Evolutionary conservation across 1,139 yeast genomes (phyloP).

Genomic region (Zygosaccharomyces pseudobailii): DNA sequence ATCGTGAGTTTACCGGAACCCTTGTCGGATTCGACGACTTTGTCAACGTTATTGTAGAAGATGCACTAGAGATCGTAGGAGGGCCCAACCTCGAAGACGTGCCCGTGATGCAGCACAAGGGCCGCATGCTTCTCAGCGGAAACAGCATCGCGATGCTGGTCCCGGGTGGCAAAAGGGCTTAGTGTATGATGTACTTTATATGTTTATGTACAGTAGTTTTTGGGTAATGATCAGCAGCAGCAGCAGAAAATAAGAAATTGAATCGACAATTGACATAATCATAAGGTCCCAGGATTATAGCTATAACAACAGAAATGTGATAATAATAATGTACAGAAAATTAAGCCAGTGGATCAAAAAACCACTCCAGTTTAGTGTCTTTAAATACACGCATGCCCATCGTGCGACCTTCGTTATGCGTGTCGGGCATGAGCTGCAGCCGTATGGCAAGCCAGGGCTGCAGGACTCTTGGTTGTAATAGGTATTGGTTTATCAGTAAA

Average conservation of each 20-base stretch:
- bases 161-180: slow-evolving; percentile 41
- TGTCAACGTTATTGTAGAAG: slow-evolving; percentile 84
- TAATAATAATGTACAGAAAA: not conserved
- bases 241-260: not conserved
- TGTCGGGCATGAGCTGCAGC: slow-evolving; percentile 33
- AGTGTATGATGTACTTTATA: not conserved
- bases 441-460: slow-evolving; percentile 30
- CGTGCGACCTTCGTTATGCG: slow-evolving; percentile 39
- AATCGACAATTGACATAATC: too few relatives aligned
- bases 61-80: slow-evolving; percentile 55
- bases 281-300: not conserved
- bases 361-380: slow-evolving; percentile 42
- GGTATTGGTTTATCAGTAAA: slow-evolving; percentile 36
- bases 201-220: not conserved
- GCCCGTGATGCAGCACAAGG: slow-evolving; percentile 36
- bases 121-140: slow-evolving; percentile 80
- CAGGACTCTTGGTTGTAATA: slow-evolving; percentile 30
- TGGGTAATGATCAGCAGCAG: not conserved
- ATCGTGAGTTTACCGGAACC: slow-evolving; percentile 78
- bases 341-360: slow-evolving; percentile 47
- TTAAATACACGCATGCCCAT: slow-evolving; percentile 59
- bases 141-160: slow-evolving; percentile 77
- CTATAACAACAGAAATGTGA: not conserved
- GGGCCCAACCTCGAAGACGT: slow-evolving; percentile 34
- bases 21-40: slow-evolving; percentile 92